Evolutionary conservation across 192 early-diverging fungal species (phyloP).

Genomic region (Entomortierella beljakovae): DNA sequence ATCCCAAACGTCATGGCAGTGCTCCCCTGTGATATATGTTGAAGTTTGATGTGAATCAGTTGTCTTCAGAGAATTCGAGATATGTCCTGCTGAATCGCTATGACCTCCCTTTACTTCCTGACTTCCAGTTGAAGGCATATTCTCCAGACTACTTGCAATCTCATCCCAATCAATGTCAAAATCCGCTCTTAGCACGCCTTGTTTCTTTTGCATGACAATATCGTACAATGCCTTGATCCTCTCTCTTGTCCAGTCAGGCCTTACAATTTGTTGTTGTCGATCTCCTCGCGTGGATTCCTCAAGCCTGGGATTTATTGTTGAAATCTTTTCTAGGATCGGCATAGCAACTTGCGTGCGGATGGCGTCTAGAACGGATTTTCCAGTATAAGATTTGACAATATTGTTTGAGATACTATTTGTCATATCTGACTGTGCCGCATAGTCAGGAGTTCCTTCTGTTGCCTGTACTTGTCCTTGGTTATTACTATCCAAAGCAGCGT

Average conservation of each 20-base stretch:
- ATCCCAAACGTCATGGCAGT: slow-evolving; percentile 39
- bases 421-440: background rate
- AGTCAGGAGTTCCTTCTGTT: background rate
- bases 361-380: background rate
- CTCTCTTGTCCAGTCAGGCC: slow-evolving; percentile 34
- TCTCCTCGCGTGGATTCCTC: background rate
- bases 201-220: slow-evolving; percentile 25
- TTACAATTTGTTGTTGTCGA: slow-evolving; percentile 16
- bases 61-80: background rate
- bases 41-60: background rate
- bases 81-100: background rate
- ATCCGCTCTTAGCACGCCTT: slow-evolving; percentile 24
- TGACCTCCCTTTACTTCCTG: background rate
- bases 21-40: slow-evolving; percentile 10
- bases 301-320: background rate
- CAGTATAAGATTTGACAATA: background rate
- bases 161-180: slow-evolving; percentile 32
- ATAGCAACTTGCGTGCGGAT: slow-evolving; percentile 15
- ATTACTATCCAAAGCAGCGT: background rate
- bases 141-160: slow-evolving; percentile 1
- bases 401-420: background rate
- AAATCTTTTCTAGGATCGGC: slow-evolving; percentile 14
- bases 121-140: background rate
- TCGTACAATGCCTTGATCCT: slow-evolving; percentile 11
- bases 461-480: background rate